A percentile compares a stretch with the other conserved stretches of the same genome.
Conservation (phyloP, 345 rosid genomes). For the Kernera saxatilis region DNA sequence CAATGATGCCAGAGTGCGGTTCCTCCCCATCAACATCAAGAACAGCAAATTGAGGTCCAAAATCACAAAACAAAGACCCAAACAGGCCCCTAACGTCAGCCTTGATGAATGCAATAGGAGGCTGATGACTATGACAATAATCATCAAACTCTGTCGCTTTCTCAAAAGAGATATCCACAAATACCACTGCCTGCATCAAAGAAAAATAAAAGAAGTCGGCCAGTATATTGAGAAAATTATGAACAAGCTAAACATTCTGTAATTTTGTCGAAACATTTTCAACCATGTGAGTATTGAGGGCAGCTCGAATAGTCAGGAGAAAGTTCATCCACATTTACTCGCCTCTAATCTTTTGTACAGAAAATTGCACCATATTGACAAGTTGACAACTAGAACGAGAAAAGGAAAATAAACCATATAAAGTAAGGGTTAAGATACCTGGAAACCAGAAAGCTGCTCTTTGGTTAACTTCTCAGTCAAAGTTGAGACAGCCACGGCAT, state of each 20-base stretch:
- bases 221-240: not conserved
- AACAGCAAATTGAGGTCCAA: slow-evolving; percentile 62
- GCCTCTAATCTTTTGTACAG: not conserved
- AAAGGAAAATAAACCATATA: not conserved
- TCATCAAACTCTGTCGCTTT: slow-evolving; percentile 60
- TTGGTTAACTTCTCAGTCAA: slow-evolving; percentile 57
- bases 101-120: slow-evolving; percentile 67
- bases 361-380: not conserved
- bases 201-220: not conserved
- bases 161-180: slow-evolving; percentile 58
- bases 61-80: slow-evolving; percentile 68
- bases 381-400: not conserved
- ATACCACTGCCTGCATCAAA: slow-evolving; percentile 72
- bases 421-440: slow-evolving; percentile 38
- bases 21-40: slow-evolving; percentile 73
- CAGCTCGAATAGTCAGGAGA: not conserved
- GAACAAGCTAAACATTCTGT: not conserved
- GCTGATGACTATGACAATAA: slow-evolving; percentile 59
- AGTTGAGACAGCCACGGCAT: slow-evolving; percentile 60
- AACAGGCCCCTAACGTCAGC: slow-evolving; percentile 72
- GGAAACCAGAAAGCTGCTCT: slow-evolving; percentile 72
- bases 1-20: slow-evolving; percentile 64
- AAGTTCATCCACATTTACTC: not conserved
- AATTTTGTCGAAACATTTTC: not conserved
- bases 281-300: not conserved